These are phyloP conservation scores for Podospora sp. DNA, from an alignment of 495 filamentous ascomycete species.

Conservation along the genomic window DNA sequence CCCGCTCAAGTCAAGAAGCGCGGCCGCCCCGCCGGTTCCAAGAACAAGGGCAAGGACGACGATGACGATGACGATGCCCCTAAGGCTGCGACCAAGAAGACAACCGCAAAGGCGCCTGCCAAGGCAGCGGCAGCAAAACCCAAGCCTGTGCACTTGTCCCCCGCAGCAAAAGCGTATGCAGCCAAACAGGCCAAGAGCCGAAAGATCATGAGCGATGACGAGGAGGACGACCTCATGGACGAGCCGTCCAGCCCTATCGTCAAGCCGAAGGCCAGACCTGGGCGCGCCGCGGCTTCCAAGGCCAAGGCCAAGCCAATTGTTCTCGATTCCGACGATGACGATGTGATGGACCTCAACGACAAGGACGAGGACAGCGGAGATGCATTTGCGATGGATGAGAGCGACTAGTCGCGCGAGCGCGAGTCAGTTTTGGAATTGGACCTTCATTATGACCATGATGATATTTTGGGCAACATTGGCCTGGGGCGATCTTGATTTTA, in stretches of 20 bases:
- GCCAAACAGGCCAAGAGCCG: slow-evolving; percentile 65
- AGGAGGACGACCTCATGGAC: slow-evolving; percentile 43
- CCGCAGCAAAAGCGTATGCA: slow-evolving; percentile 81
- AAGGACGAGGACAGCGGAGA: slow-evolving; percentile 21
- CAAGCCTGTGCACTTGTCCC: slow-evolving; percentile 60
- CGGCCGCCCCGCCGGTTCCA: slow-evolving; percentile 52
- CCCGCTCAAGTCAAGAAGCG: slow-evolving; percentile 54
- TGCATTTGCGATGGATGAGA: slow-evolving; percentile 36
- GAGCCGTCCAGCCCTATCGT: slow-evolving; percentile 47
- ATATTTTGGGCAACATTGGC: slow-evolving; percentile 10
- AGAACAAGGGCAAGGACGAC: slow-evolving; percentile 38
- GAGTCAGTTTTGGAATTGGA: neutral
- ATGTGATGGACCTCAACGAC: slow-evolving; percentile 42
- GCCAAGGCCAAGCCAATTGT: slow-evolving; percentile 45
- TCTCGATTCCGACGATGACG: slow-evolving; percentile 41
- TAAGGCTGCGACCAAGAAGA: slow-evolving; percentile 35
- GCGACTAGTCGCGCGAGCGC: slow-evolving; percentile 20
- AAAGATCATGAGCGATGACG: slow-evolving; percentile 45
- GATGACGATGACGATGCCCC: slow-evolving; percentile 25
- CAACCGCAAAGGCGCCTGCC: slow-evolving; percentile 39
- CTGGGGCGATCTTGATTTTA: neutral
- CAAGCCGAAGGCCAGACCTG: slow-evolving; percentile 47
- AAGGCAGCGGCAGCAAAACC: slow-evolving; percentile 27
- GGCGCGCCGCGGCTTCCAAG: slow-evolving; percentile 49
- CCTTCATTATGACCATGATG: slow-evolving; percentile 7